phyloP scores from a whole-genome alignment of 306 rosid species.

The Gleditsia sinensis region DNA sequence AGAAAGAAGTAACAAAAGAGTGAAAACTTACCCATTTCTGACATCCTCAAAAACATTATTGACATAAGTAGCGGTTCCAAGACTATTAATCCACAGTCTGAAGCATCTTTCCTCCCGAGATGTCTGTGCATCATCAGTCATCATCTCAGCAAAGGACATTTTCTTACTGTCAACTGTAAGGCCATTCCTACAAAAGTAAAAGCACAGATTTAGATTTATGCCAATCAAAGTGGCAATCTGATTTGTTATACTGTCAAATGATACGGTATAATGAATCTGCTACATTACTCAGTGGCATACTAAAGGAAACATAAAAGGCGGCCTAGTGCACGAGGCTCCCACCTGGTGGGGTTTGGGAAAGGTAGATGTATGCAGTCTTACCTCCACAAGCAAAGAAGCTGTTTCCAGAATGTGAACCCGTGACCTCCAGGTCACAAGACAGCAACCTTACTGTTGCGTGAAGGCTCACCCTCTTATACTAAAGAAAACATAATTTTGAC shows the following conservation, averaged over 20 bases:
- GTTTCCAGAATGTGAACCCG: too few species aligned
- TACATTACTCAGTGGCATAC: neutral
- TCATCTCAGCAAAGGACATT: constrained; percentile 94
- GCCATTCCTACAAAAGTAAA: constrained; percentile 77
- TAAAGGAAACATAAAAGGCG: too few species aligned
- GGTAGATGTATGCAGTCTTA: too few species aligned
- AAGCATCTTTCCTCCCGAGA: constrained; percentile 98
- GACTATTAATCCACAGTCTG: constrained; percentile 97
- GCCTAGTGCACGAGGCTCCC: too few species aligned
- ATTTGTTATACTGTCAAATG: neutral
- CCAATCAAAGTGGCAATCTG: neutral
- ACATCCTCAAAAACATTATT: constrained; percentile 96
- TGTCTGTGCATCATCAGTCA: constrained; percentile 92
- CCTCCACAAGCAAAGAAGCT: too few species aligned
- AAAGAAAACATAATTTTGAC: too few species aligned
- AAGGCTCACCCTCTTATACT: too few species aligned
- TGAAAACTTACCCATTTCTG: constrained; percentile 76
- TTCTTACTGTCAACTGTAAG: constrained; percentile 69
- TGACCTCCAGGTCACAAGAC: too few species aligned
- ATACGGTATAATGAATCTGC: neutral
- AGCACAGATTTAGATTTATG: constrained; percentile 12
- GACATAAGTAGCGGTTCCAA: constrained; percentile 82
- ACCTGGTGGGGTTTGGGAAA: too few species aligned
- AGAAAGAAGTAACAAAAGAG: constrained; percentile 7
- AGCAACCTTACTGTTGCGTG: too few species aligned